phyloP scores from a whole-genome alignment of 148 eudicot species.

The Rhododendron henanense region DNA sequence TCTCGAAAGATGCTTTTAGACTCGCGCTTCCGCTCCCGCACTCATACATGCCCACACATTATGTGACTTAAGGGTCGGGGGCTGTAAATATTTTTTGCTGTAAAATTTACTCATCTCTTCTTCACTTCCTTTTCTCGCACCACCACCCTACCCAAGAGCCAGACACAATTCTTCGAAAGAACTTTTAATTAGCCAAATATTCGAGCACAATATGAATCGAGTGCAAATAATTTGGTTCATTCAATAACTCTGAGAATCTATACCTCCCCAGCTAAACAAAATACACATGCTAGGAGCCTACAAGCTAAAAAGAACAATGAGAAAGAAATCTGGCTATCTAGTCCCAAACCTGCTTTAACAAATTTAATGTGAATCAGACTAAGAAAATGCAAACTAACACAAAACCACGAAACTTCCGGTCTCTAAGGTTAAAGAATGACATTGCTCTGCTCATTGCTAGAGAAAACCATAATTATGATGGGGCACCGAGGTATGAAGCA shows the following conservation, averaged over 20 bases:
- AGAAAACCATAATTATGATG: slow-evolving; percentile 42
- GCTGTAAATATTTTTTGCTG: neutral
- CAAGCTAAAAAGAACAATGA: neutral
- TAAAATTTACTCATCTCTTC: neutral
- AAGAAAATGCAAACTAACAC: neutral
- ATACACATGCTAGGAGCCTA: neutral
- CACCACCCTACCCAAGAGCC: neutral
- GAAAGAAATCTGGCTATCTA: neutral
- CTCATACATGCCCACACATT: neutral
- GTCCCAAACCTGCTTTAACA: neutral
- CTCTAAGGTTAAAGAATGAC: neutral
- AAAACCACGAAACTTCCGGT: neutral
- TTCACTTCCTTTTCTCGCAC: neutral
- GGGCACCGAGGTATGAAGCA: slow-evolving; percentile 95
- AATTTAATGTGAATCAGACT: neutral
- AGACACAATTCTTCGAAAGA: neutral
- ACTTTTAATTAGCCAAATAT: neutral
- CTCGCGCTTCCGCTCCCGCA: neutral
- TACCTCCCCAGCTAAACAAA: neutral
- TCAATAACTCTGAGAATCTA: neutral
- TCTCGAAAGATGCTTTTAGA: neutral
- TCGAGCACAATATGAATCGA: neutral
- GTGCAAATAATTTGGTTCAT: neutral
- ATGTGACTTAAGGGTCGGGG: neutral
- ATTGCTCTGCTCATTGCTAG: neutral